Base-by-base conservation (phyloP, 176 grass and related monocot species). In the Rhynchospora pubera region DNA sequence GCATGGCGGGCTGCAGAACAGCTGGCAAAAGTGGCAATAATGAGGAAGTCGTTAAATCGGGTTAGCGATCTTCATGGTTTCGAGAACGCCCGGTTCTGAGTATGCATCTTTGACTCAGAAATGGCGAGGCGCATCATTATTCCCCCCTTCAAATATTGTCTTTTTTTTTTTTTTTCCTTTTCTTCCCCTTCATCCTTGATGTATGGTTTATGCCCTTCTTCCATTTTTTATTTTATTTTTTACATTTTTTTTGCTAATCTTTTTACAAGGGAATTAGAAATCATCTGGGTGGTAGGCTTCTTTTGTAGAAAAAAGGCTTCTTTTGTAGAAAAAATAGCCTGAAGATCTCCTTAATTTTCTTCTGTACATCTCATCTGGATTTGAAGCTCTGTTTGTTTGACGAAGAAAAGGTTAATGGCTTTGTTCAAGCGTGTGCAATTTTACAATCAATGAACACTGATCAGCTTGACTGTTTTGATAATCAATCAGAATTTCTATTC, bases 1-100 rank as follows among this genome's bases (percentile, higher is more conserved):
- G 96, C 96, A 62, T 99, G 96, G 96, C 92, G 96, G 28, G 92
- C 91, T 2, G 96, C 96, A 48, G 96, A 99, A 87, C 93, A 95
- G 93, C 89, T 99, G 70, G 96, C 96, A 0, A 99, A 95, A 84
- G 96, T 95, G 91, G 96, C 96, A 21, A 91, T 95, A 67, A 91
- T 95, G 92, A 84, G 91, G 21, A 99, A 99, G 52, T 99, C 96
- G 0, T 81, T 99, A 84, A 99, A 93, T 83, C 79, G 96, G 50
- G 96, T 95, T 4, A 85, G 96, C 61, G 96, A 99, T 52, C 89
- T 99, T 1, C 96, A 99, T 34, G 96, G 96, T 2, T 93, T 99
- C 80, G 96, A 99, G 90, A 98, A 98, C 84, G 95, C 95, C 24
- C 81, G 95, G 15, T 98, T 98, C 87, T 98, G 85, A 90, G 59